Percentiles rank a stretch among this genome's conserved stretches.
These are phyloP conservation scores for Thuja plicata DNA, from an alignment of 83 land plant genomes.

Conservation along the genomic window DNA sequence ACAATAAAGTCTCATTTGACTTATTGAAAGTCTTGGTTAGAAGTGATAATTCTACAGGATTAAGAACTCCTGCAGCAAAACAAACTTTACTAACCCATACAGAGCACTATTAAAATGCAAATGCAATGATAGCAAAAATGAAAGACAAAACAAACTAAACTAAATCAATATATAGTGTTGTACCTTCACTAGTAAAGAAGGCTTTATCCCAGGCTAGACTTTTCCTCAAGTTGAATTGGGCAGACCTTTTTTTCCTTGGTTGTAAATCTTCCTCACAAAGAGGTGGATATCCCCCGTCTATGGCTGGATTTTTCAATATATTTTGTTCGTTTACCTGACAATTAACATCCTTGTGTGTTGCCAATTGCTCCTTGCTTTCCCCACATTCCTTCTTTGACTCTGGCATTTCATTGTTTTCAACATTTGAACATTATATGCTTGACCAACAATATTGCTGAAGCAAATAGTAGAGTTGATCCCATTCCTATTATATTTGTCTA, in stretches of 20 bases:
- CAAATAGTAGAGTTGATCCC: neutral
- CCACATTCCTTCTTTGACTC: neutral
- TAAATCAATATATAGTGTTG: neutral
- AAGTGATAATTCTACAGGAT: conserved; percentile 13
- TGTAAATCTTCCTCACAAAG: conserved; percentile 3
- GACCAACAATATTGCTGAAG: neutral
- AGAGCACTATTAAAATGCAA: neutral
- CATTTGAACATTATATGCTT: neutral
- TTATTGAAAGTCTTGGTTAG: conserved; percentile 11
- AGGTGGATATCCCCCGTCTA: conserved; percentile 3
- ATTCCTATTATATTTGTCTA: neutral
- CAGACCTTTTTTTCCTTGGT: conserved; percentile 6
- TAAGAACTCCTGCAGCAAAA: conserved; percentile 10
- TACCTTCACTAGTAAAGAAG: conserved; percentile 13
- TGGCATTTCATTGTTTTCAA: neutral
- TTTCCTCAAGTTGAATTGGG: conserved; percentile 12
- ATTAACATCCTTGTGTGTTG: neutral
- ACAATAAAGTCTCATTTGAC: conserved; percentile 3
- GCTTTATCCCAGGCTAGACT: conserved; percentile 14
- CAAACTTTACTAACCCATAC: neutral
- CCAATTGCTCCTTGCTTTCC: neutral
- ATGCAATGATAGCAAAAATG: neutral
- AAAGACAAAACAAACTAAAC: neutral
- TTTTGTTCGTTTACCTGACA: conserved; percentile 1
- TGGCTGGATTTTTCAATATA: neutral